Evolutionary conservation across 2,329 filamentous ascomycete species (phyloP).

Genomic region (Penicillium janthinellum): DNA sequence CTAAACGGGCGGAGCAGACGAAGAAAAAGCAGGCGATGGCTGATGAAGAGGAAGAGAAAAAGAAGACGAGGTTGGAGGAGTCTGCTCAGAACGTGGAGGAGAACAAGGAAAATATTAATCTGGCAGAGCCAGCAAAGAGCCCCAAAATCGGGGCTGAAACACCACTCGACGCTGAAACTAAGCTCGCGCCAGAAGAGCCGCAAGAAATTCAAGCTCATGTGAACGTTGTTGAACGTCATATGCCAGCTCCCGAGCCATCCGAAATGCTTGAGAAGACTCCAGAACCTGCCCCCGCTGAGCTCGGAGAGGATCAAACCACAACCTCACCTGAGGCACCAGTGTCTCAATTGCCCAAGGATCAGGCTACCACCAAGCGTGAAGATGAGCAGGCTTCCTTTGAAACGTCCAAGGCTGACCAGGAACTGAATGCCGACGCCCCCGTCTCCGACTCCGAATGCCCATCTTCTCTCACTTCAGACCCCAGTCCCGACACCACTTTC

Average conservation of each 20-base stretch:
- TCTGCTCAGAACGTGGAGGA: constrained; percentile 28
- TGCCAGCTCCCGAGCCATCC: constrained; percentile 6
- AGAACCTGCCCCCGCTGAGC: constrained; percentile 2
- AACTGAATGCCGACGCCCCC: constrained; percentile 27
- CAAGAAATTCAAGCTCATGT: not conserved
- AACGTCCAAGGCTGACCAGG: constrained; percentile 20
- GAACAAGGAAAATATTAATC: constrained; percentile 30
- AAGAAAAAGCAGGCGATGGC: constrained; percentile 29
- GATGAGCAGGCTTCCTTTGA: constrained; percentile 14
- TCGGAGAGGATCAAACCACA: not conserved
- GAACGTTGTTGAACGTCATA: not conserved
- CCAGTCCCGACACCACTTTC: constrained; percentile 15
- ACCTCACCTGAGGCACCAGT: not conserved
- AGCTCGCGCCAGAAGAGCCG: constrained; percentile 17
- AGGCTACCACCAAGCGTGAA: constrained; percentile 4
- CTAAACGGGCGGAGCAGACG: constrained; percentile 36
- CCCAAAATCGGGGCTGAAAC: constrained; percentile 1
- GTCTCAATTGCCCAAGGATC: constrained; percentile 4
- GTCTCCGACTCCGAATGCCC: constrained; percentile 21
- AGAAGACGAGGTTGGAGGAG: constrained; percentile 7
- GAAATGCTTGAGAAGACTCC: constrained; percentile 5
- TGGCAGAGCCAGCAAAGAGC: constrained; percentile 16
- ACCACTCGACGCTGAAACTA: constrained; percentile 13
- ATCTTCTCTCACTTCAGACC: constrained; percentile 20
- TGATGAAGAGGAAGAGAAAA: constrained; percentile 19